phyloP scores from a whole-genome alignment of 306 rosid genomes.

The Pachyrhizus erosus region DNA sequence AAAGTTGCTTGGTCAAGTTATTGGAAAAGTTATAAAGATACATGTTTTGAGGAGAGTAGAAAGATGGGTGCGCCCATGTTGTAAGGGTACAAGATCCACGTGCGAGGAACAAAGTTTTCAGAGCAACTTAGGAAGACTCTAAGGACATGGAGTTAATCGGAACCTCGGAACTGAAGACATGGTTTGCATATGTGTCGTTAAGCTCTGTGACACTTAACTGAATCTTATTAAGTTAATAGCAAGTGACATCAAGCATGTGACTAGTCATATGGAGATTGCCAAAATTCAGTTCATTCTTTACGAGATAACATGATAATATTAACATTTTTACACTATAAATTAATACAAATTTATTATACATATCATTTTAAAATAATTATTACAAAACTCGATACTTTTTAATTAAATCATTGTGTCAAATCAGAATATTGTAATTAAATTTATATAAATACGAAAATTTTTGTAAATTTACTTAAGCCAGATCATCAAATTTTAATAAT shows the following conservation, averaged over 20 bases:
- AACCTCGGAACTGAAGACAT: background rate
- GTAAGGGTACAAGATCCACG: conserved; percentile 48
- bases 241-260: conserved; percentile 18
- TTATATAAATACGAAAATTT: too few relatives aligned
- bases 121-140: background rate
- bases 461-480: too few relatives aligned
- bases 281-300: background rate
- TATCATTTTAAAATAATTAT: background rate
- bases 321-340: too few relatives aligned
- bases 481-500: too few relatives aligned
- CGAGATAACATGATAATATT: background rate
- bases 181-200: background rate
- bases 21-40: conserved; percentile 9
- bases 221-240: background rate
- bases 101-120: conserved; percentile 35
- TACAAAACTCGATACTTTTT: background rate
- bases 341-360: too few relatives aligned
- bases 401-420: too few relatives aligned
- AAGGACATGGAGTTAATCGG: background rate
- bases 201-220: background rate
- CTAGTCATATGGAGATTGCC: conserved; percentile 2
- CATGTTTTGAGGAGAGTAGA: conserved; percentile 23
- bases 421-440: too few relatives aligned
- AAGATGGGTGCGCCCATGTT: conserved; percentile 27
- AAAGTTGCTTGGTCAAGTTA: conserved; percentile 31